These are phyloP conservation scores for Linum trigynum DNA, from an alignment of 345 rosid genomes.

Conservation along the genomic window DNA sequence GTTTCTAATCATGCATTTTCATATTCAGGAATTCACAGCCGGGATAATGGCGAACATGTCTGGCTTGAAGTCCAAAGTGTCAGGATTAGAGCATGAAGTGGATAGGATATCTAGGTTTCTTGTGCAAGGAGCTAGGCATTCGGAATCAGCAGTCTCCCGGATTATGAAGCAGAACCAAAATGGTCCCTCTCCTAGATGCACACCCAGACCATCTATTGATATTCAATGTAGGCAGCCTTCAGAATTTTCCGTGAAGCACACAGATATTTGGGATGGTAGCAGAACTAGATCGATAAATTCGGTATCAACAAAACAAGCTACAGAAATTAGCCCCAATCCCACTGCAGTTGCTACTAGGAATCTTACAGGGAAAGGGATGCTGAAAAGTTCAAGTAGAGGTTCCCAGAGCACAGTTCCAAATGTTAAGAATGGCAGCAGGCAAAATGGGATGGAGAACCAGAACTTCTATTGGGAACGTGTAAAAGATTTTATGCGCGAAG, in stretches of 20 bases:
- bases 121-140: constrained; percentile 25
- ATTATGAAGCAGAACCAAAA: constrained; percentile 40
- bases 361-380: constrained; percentile 33
- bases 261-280: constrained; percentile 44
- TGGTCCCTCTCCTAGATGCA: constrained; percentile 50
- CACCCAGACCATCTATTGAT: constrained; percentile 60
- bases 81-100: constrained; percentile 60
- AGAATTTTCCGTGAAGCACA: constrained; percentile 34
- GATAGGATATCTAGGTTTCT: constrained; percentile 40
- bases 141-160: constrained; percentile 36
- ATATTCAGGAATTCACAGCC: constrained; percentile 53
- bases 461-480: constrained; percentile 44
- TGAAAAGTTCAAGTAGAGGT: constrained; percentile 34
- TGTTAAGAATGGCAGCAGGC: constrained; percentile 22
- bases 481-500: constrained; percentile 48
- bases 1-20: not conserved
- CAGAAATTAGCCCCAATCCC: constrained; percentile 34
- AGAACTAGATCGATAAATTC: constrained; percentile 39
- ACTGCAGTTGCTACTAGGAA: constrained; percentile 27
- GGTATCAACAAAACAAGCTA: constrained; percentile 25
- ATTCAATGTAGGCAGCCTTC: constrained; percentile 41
- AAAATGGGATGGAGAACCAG: constrained; percentile 25
- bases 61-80: constrained; percentile 56
- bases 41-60: constrained; percentile 57
- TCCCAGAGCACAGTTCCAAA: constrained; percentile 24